These are phyloP conservation scores for Brasilioporus rufonigricans DNA, from an alignment of 768 basidiomycete genomes.

Conservation along the genomic window DNA sequence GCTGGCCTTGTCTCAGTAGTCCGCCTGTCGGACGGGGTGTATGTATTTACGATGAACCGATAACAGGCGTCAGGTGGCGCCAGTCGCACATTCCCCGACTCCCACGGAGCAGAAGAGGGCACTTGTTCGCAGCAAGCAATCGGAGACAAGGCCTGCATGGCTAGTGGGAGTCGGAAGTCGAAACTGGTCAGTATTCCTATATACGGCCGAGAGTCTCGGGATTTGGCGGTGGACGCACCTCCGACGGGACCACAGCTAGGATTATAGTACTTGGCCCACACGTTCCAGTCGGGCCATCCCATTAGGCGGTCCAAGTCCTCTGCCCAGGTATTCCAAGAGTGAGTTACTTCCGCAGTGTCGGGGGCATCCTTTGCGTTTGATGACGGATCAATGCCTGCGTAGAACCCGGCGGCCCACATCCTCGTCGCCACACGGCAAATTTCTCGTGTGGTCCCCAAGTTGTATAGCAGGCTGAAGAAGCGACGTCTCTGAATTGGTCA, in stretches of 20 bases:
- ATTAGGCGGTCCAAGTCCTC: constrained; percentile 37
- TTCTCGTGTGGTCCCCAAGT: constrained; percentile 40
- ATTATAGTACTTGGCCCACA: constrained; percentile 48
- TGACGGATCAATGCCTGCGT: constrained; percentile 14
- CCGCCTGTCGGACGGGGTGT: no score
- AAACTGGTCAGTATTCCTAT: not conserved
- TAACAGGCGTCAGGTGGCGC: no score
- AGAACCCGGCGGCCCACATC: constrained; percentile 46
- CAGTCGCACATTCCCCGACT: no score
- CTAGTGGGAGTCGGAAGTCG: not conserved
- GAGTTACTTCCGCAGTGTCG: not conserved
- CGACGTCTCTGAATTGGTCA: constrained; percentile 31
- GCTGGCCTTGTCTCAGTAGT: no score
- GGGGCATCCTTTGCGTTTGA: constrained; percentile 3
- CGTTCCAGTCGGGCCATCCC: constrained; percentile 52
- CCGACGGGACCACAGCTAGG: constrained; percentile 44
- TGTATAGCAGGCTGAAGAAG: constrained; percentile 28
- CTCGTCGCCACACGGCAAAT: constrained; percentile 45
- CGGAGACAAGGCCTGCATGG: no score
- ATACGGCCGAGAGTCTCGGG: not conserved
- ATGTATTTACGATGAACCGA: no score
- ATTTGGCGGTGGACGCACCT: constrained; percentile 35
- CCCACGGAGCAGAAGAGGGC: no score
- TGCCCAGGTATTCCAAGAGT: constrained; percentile 33
- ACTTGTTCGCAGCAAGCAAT: no score